Percentiles rank a stretch among this genome's conserved stretches.
These are phyloP conservation scores for Odontarrhena argentea DNA, from an alignment of 345 rosid species.

Conservation along the genomic window DNA sequence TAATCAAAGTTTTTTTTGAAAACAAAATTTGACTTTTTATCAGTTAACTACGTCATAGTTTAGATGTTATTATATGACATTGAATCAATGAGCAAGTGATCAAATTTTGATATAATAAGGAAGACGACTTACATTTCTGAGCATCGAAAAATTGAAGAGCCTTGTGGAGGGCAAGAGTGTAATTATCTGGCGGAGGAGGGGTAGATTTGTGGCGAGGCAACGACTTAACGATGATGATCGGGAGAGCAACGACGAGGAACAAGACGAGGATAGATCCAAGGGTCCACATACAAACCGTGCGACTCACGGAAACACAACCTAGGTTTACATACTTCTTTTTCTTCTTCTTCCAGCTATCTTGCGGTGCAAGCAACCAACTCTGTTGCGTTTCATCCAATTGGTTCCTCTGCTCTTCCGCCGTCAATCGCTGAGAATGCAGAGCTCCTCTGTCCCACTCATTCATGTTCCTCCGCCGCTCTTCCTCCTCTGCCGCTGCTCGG, in stretches of 20 bases:
- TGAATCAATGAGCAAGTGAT: background rate
- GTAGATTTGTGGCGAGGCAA: conserved; percentile 55
- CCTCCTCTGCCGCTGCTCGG: conserved; percentile 41
- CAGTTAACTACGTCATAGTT: conserved; percentile 16
- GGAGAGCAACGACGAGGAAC: conserved; percentile 62
- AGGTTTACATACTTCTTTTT: conserved; percentile 64
- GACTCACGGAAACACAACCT: conserved; percentile 70
- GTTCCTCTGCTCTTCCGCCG: conserved; percentile 29
- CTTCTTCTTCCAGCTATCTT: conserved; percentile 58
- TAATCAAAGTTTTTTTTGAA: conserved; percentile 19
- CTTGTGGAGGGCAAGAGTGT: conserved; percentile 77
- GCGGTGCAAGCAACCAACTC: conserved; percentile 73
- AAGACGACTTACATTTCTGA: conserved; percentile 68
- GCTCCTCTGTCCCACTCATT: conserved; percentile 64
- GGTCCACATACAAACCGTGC: conserved; percentile 57
- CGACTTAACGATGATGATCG: conserved; percentile 62
- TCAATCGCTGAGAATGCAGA: conserved; percentile 40
- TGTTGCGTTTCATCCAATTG: conserved; percentile 77
- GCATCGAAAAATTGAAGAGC: conserved; percentile 88
- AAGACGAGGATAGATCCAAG: conserved; percentile 46
- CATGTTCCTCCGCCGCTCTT: conserved; percentile 39
- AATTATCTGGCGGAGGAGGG: conserved; percentile 68
- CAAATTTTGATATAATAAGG: background rate
- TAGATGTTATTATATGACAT: background rate
- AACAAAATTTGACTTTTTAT: background rate